These are phyloP conservation scores for Chrysoporthe deuterocubensis DNA, from an alignment of 2,329 filamentous ascomycete species.

Conservation along the genomic window DNA sequence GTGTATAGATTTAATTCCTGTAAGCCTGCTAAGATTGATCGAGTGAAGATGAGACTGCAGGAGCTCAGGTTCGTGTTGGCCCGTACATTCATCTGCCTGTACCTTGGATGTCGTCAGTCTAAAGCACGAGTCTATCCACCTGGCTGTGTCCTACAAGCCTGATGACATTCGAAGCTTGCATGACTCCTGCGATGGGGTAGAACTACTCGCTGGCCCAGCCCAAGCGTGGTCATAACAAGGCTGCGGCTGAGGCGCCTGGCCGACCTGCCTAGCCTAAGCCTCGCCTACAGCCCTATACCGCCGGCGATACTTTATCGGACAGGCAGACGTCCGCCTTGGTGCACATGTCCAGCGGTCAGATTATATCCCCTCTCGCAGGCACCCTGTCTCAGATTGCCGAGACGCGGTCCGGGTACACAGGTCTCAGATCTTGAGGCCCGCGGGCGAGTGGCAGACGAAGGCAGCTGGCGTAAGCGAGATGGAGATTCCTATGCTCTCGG, in stretches of 20 bases:
- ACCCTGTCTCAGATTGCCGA: conserved; percentile 29
- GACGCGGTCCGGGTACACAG: conserved; percentile 15
- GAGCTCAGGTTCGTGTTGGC: no score
- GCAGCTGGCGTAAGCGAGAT: conserved; percentile 21
- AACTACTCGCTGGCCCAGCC: neutral
- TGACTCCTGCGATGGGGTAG: neutral
- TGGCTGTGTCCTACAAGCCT: no score
- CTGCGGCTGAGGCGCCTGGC: neutral
- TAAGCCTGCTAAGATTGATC: no score
- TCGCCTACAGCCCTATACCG: neutral
- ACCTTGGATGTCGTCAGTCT: no score
- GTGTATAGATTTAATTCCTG: no score
- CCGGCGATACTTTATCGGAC: neutral
- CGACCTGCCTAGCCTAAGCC: neutral
- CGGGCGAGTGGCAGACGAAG: conserved; percentile 2
- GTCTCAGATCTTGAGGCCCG: conserved; percentile 16
- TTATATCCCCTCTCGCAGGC: neutral
- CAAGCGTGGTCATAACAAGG: neutral
- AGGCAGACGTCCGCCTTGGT: neutral
- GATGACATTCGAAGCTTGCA: neutral
- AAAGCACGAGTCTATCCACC: no score
- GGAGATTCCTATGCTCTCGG: neutral
- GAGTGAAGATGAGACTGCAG: no score
- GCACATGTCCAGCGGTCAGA: conserved; percentile 8
- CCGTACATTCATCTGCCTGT: no score